Percentiles rank a stretch among this genome's conserved stretches.
phyloP scores from a whole-genome alignment of 2,329 filamentous ascomycete genomes.

The Mollisia scopiformis region DNA sequence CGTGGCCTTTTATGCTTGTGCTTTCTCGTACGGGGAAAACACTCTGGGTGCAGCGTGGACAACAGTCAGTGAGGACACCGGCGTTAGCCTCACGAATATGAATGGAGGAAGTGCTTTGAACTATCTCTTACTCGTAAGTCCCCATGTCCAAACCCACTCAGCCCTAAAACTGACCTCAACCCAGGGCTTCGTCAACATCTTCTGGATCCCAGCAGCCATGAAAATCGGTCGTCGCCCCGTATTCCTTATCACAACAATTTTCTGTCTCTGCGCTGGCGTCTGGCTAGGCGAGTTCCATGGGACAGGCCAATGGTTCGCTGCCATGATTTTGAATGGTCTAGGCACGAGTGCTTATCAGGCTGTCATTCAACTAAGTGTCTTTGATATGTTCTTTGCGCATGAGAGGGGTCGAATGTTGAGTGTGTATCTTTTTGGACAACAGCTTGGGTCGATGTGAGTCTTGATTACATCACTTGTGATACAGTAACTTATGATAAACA shows the following conservation, averaged over 20 bases:
- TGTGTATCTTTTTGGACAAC: conserved; percentile 1
- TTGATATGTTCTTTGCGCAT: conserved; percentile 2
- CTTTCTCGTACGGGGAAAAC: not conserved
- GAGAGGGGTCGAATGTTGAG: not conserved
- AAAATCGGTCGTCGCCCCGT: not conserved
- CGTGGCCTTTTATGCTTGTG: not conserved
- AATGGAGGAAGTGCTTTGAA: not conserved
- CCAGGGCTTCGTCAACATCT: not conserved
- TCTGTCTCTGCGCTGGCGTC: not conserved
- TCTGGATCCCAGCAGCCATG: not conserved
- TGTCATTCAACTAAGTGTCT: not conserved
- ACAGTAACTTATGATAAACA: not conserved
- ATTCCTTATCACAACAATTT: not conserved
- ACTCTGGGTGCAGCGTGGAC: not conserved
- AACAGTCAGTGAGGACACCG: not conserved
- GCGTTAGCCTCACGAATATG: not conserved
- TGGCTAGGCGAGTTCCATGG: not conserved
- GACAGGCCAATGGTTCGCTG: not conserved
- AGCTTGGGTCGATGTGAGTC: not conserved
- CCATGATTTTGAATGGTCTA: not conserved
- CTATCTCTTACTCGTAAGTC: not conserved
- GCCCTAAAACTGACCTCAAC: not conserved
- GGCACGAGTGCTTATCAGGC: not conserved
- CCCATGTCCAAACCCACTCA: not conserved
- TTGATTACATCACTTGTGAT: not conserved